Percentiles rank a stretch among this genome's conserved stretches.
These are phyloP conservation scores for Apiotrichum gracile DNA, from an alignment of 1,284 basidiomycete genomes.

Conservation along the genomic window DNA sequence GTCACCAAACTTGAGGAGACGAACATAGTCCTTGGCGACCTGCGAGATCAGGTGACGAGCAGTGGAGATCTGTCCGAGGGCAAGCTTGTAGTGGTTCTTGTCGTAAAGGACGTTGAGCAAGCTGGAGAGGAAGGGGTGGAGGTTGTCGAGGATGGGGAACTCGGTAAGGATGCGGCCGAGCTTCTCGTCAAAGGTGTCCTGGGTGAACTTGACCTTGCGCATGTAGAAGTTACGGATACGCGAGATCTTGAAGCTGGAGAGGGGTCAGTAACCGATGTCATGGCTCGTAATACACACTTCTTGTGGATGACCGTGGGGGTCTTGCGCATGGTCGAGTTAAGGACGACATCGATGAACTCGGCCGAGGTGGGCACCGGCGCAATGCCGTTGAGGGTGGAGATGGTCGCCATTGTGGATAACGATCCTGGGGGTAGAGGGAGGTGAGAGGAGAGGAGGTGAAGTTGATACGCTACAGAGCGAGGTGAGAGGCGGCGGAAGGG, in stretches of 20 bases:
- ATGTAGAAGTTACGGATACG: conserved; percentile 68
- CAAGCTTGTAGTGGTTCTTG: conserved; percentile 98
- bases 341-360: conserved; percentile 91
- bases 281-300: conserved; percentile 50
- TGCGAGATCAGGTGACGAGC: conserved; percentile 90
- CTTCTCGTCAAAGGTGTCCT: conserved; percentile 96
- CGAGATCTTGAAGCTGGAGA: conserved; percentile 95
- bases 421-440: not conserved
- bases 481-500: too few relatives aligned
- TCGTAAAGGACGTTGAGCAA: conserved; percentile 95
- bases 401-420: conserved; percentile 34
- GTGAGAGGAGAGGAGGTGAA: not conserved
- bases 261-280: conserved; percentile 66
- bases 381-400: conserved; percentile 76
- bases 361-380: conserved; percentile 92
- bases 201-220: conserved; percentile 99
- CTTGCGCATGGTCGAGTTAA: conserved; percentile 82
- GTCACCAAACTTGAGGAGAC: conserved; percentile 92
- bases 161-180: conserved; percentile 87
- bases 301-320: conserved; percentile 97
- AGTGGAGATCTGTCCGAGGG: conserved; percentile 87
- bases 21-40: conserved; percentile 90
- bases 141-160: conserved; percentile 94
- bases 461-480: not conserved
- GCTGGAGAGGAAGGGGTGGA: conserved; percentile 89